phyloP scores from a whole-genome alignment of 2,329 filamentous ascomycete species.

The Camptophora hylomeconis region DNA sequence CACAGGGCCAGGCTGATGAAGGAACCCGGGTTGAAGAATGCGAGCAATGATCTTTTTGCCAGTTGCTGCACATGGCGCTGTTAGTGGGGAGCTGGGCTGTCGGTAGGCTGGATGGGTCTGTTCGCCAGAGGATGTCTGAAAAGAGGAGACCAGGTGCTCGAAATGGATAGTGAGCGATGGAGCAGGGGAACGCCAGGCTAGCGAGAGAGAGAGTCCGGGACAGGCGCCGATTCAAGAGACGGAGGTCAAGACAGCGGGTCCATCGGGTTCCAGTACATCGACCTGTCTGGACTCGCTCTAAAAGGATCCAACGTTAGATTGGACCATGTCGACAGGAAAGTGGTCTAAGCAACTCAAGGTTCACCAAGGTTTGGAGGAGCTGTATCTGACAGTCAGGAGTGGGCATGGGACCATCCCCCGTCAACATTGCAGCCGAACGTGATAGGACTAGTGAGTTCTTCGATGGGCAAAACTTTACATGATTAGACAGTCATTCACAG shows the following conservation, averaged over 20 bases:
- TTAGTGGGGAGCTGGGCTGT: conserved; percentile 18
- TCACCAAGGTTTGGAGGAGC: no score
- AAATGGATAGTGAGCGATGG: conserved; percentile 1
- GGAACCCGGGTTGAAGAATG: conserved; percentile 15
- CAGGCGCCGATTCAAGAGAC: conserved; percentile 5
- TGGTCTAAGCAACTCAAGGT: no score
- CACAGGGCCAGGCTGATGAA: conserved; percentile 12
- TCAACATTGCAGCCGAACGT: no score
- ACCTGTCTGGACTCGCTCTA: conserved; percentile 6
- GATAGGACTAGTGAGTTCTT: no score
- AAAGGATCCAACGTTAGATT: no score
- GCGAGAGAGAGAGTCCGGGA: conserved; percentile 3
- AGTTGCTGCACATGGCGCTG: conserved; percentile 18
- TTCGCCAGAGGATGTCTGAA: conserved; percentile 17
- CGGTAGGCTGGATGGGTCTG: conserved; percentile 22
- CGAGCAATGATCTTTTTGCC: conserved; percentile 17
- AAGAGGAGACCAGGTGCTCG: conserved; percentile 12
- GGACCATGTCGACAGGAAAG: no score
- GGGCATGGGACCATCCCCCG: no score
- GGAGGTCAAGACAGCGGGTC: conserved; percentile 5
- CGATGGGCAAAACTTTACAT: no score
- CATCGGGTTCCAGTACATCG: conserved; percentile 5
- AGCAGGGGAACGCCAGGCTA: conserved; percentile 2
- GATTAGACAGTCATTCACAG: no score
- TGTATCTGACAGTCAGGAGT: no score